Conservation (phyloP, 768 basidiomycete species). For the Naganishia friedmannii region DNA sequence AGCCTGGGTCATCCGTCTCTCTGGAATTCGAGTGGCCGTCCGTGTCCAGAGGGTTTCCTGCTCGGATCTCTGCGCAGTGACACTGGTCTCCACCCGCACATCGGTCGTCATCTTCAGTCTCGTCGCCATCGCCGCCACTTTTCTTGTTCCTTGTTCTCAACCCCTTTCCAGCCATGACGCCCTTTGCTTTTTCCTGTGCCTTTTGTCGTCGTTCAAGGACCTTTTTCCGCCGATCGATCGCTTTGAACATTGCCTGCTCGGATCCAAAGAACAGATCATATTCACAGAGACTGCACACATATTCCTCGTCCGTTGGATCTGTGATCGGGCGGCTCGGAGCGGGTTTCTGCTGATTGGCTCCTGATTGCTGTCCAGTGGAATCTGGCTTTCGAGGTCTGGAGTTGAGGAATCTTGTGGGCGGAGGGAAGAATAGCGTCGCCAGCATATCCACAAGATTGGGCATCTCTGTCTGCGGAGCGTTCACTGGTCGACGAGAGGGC, state of each 20-base stretch:
- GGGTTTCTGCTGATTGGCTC: not conserved
- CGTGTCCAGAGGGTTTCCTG: not conserved
- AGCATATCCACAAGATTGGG: constrained; percentile 30
- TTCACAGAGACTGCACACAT: constrained; percentile 93
- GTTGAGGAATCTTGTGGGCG: constrained; percentile 45
- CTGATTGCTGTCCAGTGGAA: not conserved
- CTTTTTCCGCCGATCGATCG: constrained; percentile 71
- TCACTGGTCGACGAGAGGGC: constrained; percentile 37
- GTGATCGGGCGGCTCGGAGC: constrained; percentile 9
- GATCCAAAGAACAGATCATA: constrained; percentile 88
- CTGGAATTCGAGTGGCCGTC: constrained; percentile 3
- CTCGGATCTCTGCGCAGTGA: constrained; percentile 26
- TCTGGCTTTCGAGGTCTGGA: constrained; percentile 34
- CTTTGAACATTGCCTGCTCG: constrained; percentile 63
- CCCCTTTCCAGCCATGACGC: constrained; percentile 44
- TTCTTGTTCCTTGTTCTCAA: constrained; percentile 18
- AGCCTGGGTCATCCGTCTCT: not conserved
- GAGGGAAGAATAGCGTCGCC: constrained; percentile 43
- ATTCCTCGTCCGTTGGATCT: constrained; percentile 66
- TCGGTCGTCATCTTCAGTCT: constrained; percentile 12
- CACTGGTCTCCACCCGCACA: constrained; percentile 25
- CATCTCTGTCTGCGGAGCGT: constrained; percentile 36
- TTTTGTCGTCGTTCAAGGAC: constrained; percentile 56
- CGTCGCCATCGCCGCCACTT: not conserved
- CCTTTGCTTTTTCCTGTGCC: constrained; percentile 43